Base-by-base conservation (phyloP, 1,284 basidiomycete genomes). In the Cryptococcus sp. region DNA sequence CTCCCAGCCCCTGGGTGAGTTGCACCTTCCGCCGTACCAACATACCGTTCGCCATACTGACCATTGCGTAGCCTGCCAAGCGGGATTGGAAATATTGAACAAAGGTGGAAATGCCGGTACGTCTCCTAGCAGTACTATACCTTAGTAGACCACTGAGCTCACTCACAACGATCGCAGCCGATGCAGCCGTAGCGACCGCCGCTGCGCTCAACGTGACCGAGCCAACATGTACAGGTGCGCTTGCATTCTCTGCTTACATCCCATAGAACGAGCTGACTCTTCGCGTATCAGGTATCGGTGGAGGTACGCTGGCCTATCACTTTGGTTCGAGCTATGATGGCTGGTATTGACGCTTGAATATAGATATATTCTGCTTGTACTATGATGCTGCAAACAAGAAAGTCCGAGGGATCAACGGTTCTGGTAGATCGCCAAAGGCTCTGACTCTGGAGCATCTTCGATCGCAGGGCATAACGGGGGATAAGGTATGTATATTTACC, bases 311-410 rank as follows among this genome's bases (percentile, higher is more conserved):
- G 47, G n/a, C 6, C 6, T 6, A 13, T n/a, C 20, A 47, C 30
- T 30, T 16, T 23, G 7, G 6, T 19, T 19, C 20, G 23, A 27
- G 19, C 5, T 5, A 49, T 23, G 7, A 16, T 13, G 23, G 17
- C 22, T 22, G 39, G 10, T 27, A 17, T 7, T n/a, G 39, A 22
- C 17, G 5, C 15, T 7, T 43, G 20, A 27, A 17, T 1, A 3
- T 41, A 70, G 93, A 96, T 72, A 88, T 91, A 6, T 96, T 96
- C 75, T 94, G 92, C 70, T 82, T 97, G 20, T 96, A 90, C 80
- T 98, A 88, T 71, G 86, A 95, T 69, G 90, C 89, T 8, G 84
- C 86, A 70, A 84, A 85, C 4, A 91, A 90, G 78, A 81, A 81
- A 7, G 89, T 98, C 49, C 88, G 78, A 43, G 77, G 77, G 0